Evolutionary conservation across 371 early-diverging fungal genomes (phyloP).

Genomic region (Nematocida homosporus): DNA sequence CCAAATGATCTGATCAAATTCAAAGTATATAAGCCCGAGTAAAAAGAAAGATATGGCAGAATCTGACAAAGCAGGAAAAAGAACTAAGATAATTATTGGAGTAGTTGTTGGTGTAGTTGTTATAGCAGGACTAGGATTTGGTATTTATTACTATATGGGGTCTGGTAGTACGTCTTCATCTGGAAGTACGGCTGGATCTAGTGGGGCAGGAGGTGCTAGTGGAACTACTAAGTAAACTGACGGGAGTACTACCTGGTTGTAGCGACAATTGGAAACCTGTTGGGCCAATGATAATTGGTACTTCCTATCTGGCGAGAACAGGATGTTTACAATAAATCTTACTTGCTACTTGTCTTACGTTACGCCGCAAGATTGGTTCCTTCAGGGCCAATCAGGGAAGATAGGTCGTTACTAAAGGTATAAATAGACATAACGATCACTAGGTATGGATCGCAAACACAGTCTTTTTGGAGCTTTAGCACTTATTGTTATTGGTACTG

Average conservation of each 20-base stretch:
- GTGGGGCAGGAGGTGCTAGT: neutral
- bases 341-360: no score
- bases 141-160: no score
- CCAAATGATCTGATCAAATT: conserved; percentile 1
- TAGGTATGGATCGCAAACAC: conserved; percentile 24
- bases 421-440: conserved; percentile 11
- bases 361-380: no score
- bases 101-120: neutral
- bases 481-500: conserved; percentile 22
- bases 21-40: conserved; percentile 10
- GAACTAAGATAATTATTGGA: conserved; percentile 7
- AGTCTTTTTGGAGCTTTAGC: neutral
- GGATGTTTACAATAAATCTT: no score
- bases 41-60: conserved; percentile 25
- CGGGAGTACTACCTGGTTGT: neutral
- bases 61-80: neutral
- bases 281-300: neutral
- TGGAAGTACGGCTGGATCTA: no score
- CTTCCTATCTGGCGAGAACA: no score
- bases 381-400: neutral
- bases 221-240: neutral
- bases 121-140: neutral
- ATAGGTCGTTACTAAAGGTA: conserved; percentile 4
- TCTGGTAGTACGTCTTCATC: no score
- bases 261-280: neutral